Evolutionary conservation across 352 stramenopile genomes (phyloP).

Genomic region (Globisporangium barbulae): DNA sequence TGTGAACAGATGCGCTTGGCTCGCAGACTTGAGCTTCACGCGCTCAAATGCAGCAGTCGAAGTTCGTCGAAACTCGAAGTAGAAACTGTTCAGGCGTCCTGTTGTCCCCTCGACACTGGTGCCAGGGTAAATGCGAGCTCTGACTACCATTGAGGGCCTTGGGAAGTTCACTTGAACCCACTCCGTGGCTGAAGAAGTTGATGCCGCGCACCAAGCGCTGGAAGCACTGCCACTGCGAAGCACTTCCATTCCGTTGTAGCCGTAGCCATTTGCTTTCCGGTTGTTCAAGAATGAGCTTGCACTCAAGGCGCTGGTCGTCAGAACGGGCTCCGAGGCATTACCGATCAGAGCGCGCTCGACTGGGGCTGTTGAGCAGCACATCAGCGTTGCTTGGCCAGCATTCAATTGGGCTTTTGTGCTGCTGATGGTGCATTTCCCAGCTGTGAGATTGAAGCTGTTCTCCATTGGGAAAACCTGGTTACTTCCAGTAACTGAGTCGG

Average conservation of each 20-base stretch:
- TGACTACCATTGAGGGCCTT: conserved; percentile 35
- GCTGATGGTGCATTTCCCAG: conserved; percentile 1
- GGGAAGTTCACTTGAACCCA: conserved; percentile 50
- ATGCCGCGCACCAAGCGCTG: conserved; percentile 39
- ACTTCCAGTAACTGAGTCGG: neutral
- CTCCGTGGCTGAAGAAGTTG: conserved; percentile 16
- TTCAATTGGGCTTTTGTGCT: conserved; percentile 22
- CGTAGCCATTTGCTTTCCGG: conserved; percentile 38
- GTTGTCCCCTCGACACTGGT: conserved; percentile 14
- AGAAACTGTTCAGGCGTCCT: conserved; percentile 8
- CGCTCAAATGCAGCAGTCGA: conserved; percentile 1
- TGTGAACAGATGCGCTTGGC: neutral
- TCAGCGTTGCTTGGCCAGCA: conserved; percentile 23
- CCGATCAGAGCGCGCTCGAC: conserved; percentile 2
- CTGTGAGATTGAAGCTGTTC: neutral
- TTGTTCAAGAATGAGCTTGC: conserved; percentile 34
- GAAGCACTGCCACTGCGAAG: conserved; percentile 21
- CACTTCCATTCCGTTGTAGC: conserved; percentile 27
- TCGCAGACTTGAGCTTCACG: neutral
- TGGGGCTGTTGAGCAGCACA: conserved; percentile 30
- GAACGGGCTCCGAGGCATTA: neutral
- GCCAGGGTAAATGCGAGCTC: conserved; percentile 25
- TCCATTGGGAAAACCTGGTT: conserved; percentile 4
- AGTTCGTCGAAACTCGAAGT: conserved; percentile 4
- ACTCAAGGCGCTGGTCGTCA: conserved; percentile 7